Evolutionary conservation across 257 asterid species (phyloP), one percentile per base, ranked within the genome.

Genomic region (Fraxinus excelsior): DNA sequence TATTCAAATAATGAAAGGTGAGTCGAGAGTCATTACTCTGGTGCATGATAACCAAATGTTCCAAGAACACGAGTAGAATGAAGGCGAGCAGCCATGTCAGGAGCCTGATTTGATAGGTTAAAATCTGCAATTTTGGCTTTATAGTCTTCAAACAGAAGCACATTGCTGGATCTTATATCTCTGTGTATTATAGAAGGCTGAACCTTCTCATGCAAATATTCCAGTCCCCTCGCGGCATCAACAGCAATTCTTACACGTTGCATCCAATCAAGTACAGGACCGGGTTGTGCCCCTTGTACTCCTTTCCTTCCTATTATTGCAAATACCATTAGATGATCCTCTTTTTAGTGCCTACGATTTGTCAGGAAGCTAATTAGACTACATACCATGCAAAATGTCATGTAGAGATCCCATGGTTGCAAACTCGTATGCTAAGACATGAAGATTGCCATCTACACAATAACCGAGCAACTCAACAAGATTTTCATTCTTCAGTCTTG

Each of bases 341-440:
- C 67, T 19, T 70, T 29, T 56, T 25, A 56, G 13, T 62, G 70
- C 73, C 79, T 42, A 66, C 3, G 32, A 40, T 31, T 67, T 35
- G 51, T 37, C n/a, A 21, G 74, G 79, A 13, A 23, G 32, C 49
- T 67, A 79, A 80, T 62, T 64, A 78, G 74, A 74, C 58, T 74
- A 76, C 89, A 68, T 83, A 94, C 99, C 99, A 42, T 94, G 99
- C 84, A 94, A 86, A 83, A 94, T 81, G 86, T 94, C 99, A 84
- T 94, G 99, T 49, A 94, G 86, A 82, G 99, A 94, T 77, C 99
- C 99, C 99, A 94, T 92, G 78, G 97, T 94, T 49, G 99, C 99
- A 79, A 90, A 94, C 82, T 92, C 98, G 80, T 94, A 94, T 74
- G 97, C 97, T 79, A 94, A 86, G 74, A 94, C 94, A 34, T 97